Percentiles rank a stretch among this genome's conserved stretches.
phyloP scores from a whole-genome alignment of 176 grass and related monocot genomes.

The Paspalum vaginatum region DNA sequence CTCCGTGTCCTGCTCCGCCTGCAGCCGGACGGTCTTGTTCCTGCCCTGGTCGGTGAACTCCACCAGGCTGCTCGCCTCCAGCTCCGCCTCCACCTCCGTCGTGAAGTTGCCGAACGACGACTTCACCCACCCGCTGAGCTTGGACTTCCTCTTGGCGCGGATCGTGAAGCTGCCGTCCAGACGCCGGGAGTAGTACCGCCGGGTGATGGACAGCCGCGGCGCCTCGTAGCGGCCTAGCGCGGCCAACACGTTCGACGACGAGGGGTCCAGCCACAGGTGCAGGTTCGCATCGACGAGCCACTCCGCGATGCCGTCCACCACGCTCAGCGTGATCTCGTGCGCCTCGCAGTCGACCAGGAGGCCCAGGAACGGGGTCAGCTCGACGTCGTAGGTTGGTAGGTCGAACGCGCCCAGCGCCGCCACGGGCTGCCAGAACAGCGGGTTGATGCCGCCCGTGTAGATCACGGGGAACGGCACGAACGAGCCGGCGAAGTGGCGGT shows the following conservation, averaged over 20 bases:
- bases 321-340: conserved; percentile 68
- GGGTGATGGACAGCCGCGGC: conserved; percentile 56
- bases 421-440: conserved; percentile 90
- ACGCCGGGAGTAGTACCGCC: conserved; percentile 37
- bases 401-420: conserved; percentile 81
- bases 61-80: conserved; percentile 59
- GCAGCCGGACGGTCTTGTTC: conserved; percentile 59
- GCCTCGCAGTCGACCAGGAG: conserved; percentile 56
- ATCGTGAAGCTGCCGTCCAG: conserved; percentile 69
- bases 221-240: conserved; percentile 45
- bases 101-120: conserved; percentile 86
- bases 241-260: conserved; percentile 46
- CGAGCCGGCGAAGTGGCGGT: conserved; percentile 65
- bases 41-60: conserved; percentile 56
- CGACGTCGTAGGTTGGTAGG: conserved; percentile 79
- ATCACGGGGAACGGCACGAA: conserved; percentile 86
- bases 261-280: conserved; percentile 82
- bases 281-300: conserved; percentile 92
- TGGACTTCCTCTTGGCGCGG: conserved; percentile 46
- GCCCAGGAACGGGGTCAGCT: conserved; percentile 87
- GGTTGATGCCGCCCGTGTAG: conserved; percentile 93
- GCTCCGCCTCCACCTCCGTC: conserved; percentile 65
- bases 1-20: conserved; percentile 56
- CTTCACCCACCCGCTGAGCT: conserved; percentile 75
- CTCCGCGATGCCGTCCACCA: conserved; percentile 72